phyloP scores from a whole-genome alignment of 495 filamentous ascomycete genomes.

The Aspergillus biplanus region DNA sequence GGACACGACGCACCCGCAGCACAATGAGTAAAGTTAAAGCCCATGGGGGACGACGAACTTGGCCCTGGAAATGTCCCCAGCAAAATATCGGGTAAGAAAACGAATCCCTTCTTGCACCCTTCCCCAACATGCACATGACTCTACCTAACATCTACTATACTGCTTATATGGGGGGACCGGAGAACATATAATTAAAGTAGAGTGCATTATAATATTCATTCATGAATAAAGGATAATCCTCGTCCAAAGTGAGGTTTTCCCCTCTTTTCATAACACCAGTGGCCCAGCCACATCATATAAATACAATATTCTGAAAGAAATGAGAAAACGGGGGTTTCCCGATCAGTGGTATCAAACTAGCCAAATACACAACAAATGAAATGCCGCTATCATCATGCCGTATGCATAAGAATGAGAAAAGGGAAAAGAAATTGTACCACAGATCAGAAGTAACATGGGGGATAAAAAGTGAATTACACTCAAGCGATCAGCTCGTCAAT shows the following conservation, averaged over 20 bases:
- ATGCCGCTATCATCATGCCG: slow-evolving; percentile 27
- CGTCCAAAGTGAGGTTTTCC: slow-evolving; percentile 1
- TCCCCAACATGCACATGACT: too few relatives aligned
- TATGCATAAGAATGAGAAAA: slow-evolving; percentile 7
- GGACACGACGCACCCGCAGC: not conserved
- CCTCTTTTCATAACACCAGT: slow-evolving; percentile 12
- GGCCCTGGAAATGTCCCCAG: too few relatives aligned
- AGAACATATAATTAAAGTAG: not conserved
- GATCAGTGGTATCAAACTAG: slow-evolving; percentile 29
- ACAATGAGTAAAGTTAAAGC: not conserved
- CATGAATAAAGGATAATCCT: not conserved
- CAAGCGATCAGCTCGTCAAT: slow-evolving; percentile 47
- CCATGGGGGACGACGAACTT: too few relatives aligned
- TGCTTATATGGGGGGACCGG: not conserved
- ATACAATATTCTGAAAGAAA: slow-evolving; percentile 13
- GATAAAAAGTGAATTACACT: slow-evolving; percentile 16
- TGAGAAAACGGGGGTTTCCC: not conserved
- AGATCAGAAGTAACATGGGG: slow-evolving; percentile 16
- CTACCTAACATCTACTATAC: not conserved
- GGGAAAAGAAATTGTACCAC: slow-evolving; percentile 16
- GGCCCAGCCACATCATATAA: slow-evolving; percentile 18
- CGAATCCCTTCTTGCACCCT: too few relatives aligned
- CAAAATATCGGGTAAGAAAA: too few relatives aligned
- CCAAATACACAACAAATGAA: slow-evolving; percentile 17
- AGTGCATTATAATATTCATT: not conserved